Percentiles rank a stretch among this genome's conserved stretches.
phyloP scores from a whole-genome alignment of 2,329 filamentous ascomycete genomes.

The Trichophyton mentagrophytes region DNA sequence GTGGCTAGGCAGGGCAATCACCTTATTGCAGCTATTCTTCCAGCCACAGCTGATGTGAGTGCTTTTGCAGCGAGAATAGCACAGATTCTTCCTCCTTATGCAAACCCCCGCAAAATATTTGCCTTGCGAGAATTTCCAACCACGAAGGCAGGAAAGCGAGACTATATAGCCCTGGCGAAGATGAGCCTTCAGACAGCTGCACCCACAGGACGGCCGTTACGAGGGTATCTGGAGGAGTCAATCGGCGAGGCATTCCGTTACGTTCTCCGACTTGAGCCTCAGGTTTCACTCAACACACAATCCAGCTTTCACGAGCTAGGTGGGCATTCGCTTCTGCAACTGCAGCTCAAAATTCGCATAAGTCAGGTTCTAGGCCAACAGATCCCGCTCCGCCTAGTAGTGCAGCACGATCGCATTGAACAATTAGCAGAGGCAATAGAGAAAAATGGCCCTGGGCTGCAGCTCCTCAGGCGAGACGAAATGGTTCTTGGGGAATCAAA shows the following conservation, averaged over 20 bases:
- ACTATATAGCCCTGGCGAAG: background rate
- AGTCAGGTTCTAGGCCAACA: background rate
- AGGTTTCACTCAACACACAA: background rate
- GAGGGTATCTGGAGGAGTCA: conserved; percentile 3
- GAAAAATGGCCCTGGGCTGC: background rate
- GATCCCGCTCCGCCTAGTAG: background rate
- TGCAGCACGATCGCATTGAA: background rate
- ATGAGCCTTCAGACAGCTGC: background rate
- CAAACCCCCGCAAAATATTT: background rate
- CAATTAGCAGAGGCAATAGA: background rate
- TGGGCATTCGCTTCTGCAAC: background rate
- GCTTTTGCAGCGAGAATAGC: background rate
- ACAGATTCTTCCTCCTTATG: conserved; percentile 5
- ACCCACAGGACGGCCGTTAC: background rate
- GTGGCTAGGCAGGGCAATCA: background rate
- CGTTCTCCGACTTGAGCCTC: background rate
- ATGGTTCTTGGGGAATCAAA: background rate
- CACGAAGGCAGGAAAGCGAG: background rate
- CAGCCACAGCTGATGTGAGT: background rate
- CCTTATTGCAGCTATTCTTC: conserved; percentile 6
- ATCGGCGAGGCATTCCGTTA: conserved; percentile 3
- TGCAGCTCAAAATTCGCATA: background rate
- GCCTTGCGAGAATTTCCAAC: background rate
- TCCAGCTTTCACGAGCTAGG: conserved; percentile 2
- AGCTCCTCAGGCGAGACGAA: background rate